Percentiles rank a stretch among this genome's conserved stretches.
These are phyloP conservation scores for Bryoerythrophyllum caledonicum DNA, from an alignment of 225 moss, liverwort and hornwort genomes.

Conservation along the genomic window DNA sequence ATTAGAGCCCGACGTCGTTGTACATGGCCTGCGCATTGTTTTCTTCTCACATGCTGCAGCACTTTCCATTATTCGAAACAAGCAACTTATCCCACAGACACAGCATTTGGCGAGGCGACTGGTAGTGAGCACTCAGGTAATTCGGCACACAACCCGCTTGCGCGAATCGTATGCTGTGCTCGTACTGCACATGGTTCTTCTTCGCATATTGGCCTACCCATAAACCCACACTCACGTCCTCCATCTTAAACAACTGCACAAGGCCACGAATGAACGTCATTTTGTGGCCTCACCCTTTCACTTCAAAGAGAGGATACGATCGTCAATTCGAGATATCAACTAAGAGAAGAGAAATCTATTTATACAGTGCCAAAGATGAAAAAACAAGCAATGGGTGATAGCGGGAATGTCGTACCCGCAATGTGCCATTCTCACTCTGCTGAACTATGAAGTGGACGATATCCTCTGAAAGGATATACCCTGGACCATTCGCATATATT, in stretches of 20 bases:
- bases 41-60: conserved; percentile 49
- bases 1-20: conserved; percentile 22
- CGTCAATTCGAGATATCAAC: background rate
- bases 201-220: conserved; percentile 57
- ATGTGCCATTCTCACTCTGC: conserved; percentile 30
- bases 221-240: conserved; percentile 52
- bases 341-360: background rate
- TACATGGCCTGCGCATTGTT: conserved; percentile 5
- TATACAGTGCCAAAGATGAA: background rate
- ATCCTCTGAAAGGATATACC: conserved; percentile 56
- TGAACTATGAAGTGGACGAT: conserved; percentile 47
- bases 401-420: conserved; percentile 36
- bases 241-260: conserved; percentile 44
- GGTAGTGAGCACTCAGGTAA: conserved; percentile 60
- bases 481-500: conserved; percentile 56
- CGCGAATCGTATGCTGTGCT: conserved; percentile 50
- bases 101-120: conserved; percentile 66
- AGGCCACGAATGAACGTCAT: background rate
- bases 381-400: background rate
- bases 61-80: conserved; percentile 33
- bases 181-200: conserved; percentile 48
- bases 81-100: conserved; percentile 62
- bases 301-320: background rate
- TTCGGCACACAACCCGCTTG: conserved; percentile 54
- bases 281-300: conserved; percentile 1